These are phyloP conservation scores for Ambrosia artemisiifolia DNA, from an alignment of 129 eudicot species.

Conservation along the genomic window DNA sequence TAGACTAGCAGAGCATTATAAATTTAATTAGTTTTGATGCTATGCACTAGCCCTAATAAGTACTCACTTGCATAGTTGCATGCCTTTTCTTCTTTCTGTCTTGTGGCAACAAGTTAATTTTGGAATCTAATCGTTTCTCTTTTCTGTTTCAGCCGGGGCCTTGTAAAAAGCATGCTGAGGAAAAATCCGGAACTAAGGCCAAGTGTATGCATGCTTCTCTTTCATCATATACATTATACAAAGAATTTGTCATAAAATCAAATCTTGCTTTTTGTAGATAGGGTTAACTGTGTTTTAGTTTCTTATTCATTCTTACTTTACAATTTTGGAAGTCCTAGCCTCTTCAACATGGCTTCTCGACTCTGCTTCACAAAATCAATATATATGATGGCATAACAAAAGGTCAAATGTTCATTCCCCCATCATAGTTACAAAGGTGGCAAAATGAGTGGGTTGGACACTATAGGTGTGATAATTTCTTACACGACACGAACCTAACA, in stretches of 20 bases:
- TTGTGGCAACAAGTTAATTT: constrained; percentile 9
- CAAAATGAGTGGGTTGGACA: not conserved
- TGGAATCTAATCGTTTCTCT: constrained; percentile 11
- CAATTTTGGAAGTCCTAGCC: not conserved
- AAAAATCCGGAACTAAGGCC: constrained; percentile 94
- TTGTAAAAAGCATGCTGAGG: constrained; percentile 92
- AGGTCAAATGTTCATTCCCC: not conserved
- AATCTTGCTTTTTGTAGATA: constrained; percentile 6
- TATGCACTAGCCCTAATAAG: constrained; percentile 2
- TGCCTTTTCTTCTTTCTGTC: not conserved
- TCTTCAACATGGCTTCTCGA: too few species aligned
- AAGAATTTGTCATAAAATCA: constrained; percentile 4
- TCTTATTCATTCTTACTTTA: not conserved
- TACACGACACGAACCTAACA: not conserved
- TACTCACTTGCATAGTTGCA: not conserved
- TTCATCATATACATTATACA: constrained; percentile 10
- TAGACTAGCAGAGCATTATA: not conserved
- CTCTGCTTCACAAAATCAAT: too few species aligned
- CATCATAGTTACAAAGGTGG: not conserved
- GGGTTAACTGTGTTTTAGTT: constrained; percentile 3
- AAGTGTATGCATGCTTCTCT: constrained; percentile 52
- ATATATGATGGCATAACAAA: not conserved
- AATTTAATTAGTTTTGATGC: not conserved
- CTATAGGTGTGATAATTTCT: not conserved
- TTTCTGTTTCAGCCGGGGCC: constrained; percentile 63